Evolutionary conservation across 108 stramenopile genomes (phyloP).

Genomic region (Mayamaea pseudoterrestris): DNA sequence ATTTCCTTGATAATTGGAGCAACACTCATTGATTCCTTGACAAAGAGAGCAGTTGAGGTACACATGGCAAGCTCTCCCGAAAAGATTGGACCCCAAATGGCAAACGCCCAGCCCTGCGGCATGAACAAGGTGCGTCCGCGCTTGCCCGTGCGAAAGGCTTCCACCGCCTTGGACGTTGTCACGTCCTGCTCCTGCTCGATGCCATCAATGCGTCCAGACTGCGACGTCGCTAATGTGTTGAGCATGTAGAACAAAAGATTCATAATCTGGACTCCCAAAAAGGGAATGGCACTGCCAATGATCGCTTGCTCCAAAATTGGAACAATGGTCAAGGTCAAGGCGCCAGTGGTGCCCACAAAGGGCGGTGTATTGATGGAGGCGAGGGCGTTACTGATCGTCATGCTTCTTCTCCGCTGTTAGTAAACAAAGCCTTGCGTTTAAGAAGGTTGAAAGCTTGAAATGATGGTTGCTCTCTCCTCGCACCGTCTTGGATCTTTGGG

Average conservation of each 20-base stretch:
- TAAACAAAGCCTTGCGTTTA: too few relatives aligned
- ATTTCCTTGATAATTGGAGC: slow-evolving; percentile 15
- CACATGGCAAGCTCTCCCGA: slow-evolving; percentile 41
- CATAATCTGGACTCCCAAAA: background rate
- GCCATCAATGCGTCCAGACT: slow-evolving; percentile 11
- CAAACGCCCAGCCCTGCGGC: slow-evolving; percentile 53
- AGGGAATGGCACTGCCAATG: background rate
- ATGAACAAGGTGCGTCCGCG: slow-evolving; percentile 52
- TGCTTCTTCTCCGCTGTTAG: too few relatives aligned
- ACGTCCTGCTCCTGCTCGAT: background rate
- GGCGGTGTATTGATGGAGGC: background rate
- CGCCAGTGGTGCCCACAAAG: background rate
- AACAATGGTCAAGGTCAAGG: background rate
- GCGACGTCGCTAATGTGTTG: slow-evolving; percentile 4
- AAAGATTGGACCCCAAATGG: slow-evolving; percentile 79
- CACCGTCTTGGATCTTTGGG: too few relatives aligned
- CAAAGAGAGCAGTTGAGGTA: slow-evolving; percentile 22
- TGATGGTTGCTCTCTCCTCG: too few relatives aligned
- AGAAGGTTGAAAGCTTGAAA: too few relatives aligned
- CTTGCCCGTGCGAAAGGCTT: background rate
- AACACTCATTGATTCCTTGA: slow-evolving; percentile 5
- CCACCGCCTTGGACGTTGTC: too few relatives aligned
- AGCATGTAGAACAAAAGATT: slow-evolving; percentile 2
- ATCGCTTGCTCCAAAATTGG: background rate
- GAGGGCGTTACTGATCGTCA: background rate